Conservation (phyloP, 495 filamentous ascomycete genomes). For the Friedmanniomyces endolithicus region DNA sequence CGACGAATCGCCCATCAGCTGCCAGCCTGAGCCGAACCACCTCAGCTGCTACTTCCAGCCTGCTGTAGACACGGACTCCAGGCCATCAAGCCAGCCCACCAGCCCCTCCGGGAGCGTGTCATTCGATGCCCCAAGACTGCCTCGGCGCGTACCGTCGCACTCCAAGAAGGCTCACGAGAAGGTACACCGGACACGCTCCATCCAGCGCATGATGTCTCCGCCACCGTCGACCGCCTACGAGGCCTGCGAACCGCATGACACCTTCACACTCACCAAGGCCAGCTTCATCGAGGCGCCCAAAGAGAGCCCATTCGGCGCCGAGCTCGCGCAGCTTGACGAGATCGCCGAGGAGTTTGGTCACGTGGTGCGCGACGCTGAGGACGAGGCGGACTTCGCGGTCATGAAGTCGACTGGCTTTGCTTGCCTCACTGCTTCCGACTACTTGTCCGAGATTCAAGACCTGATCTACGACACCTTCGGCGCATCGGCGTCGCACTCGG, state of each 20-base stretch:
- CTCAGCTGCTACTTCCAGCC: conserved; percentile 65
- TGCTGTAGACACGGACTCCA: conserved; percentile 34
- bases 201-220: conserved; percentile 36
- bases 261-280: conserved; percentile 41
- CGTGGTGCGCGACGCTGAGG: conserved; percentile 33
- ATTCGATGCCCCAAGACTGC: conserved; percentile 47
- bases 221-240: conserved; percentile 27
- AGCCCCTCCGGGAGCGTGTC: conserved; percentile 1
- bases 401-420: conserved; percentile 55
- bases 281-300: conserved; percentile 20
- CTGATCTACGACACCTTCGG: conserved; percentile 28
- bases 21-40: conserved; percentile 54
- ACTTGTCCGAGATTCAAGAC: conserved; percentile 65
- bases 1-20: conserved; percentile 42
- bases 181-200: conserved; percentile 54
- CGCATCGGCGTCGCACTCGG: neutral
- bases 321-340: conserved; percentile 62
- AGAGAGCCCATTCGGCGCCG: conserved; percentile 51
- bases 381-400: conserved; percentile 41
- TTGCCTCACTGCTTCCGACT: conserved; percentile 71
- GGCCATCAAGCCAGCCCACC: conserved; percentile 9
- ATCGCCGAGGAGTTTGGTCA: conserved; percentile 77
- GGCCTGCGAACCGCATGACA: conserved; percentile 25
- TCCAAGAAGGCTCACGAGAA: conserved; percentile 66
- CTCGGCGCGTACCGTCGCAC: conserved; percentile 66